Conservation (phyloP, 306 rosid genomes). For the Begonia masoniana region DNA sequence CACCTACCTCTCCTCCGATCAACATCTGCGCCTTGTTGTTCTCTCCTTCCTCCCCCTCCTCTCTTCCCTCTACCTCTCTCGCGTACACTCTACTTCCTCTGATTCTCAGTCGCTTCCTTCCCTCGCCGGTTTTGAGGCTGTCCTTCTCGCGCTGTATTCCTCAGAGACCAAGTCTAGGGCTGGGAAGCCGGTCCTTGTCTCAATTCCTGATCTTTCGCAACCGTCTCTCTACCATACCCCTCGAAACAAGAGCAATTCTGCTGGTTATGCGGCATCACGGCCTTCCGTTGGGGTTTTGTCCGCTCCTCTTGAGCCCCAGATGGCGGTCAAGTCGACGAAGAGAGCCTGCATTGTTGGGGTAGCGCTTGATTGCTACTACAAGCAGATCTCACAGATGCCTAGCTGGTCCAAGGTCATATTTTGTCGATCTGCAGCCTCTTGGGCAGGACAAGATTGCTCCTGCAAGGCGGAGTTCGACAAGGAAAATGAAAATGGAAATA, state of each 20-base stretch:
- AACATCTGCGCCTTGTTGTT: slow-evolving; percentile 80
- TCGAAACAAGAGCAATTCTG: slow-evolving; percentile 10
- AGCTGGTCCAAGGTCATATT: slow-evolving; percentile 84
- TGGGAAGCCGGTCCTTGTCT: slow-evolving; percentile 68
- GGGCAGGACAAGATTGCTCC: slow-evolving; percentile 84
- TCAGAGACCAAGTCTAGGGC: slow-evolving; percentile 63
- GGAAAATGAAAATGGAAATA: slow-evolving; percentile 7
- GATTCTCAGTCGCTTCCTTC: slow-evolving; percentile 45
- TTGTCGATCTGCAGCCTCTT: slow-evolving; percentile 45
- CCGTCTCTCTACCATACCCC: slow-evolving; percentile 86
- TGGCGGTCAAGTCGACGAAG: slow-evolving; percentile 80
- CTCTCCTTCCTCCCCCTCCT: slow-evolving; percentile 83
- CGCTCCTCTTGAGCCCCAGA: slow-evolving; percentile 66
- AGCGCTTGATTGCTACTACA: slow-evolving; percentile 61
- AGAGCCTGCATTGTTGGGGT: slow-evolving; percentile 77
- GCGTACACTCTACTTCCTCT: slow-evolving; percentile 43
- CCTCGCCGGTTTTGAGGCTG: slow-evolving; percentile 90
- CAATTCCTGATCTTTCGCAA: slow-evolving; percentile 75
- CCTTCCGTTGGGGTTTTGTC: slow-evolving; percentile 53
- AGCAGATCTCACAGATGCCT: slow-evolving; percentile 97
- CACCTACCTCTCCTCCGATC: slow-evolving; percentile 75
- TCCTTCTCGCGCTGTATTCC: slow-evolving; percentile 75
- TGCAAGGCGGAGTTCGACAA: slow-evolving; percentile 41
- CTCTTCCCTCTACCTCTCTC: slow-evolving; percentile 67
- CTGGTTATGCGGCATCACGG: slow-evolving; percentile 6